Percentiles rank a stretch among this genome's conserved stretches.
These are phyloP conservation scores for Ziziphus jujuba DNA, from an alignment of 306 rosid genomes.

Conservation along the genomic window DNA sequence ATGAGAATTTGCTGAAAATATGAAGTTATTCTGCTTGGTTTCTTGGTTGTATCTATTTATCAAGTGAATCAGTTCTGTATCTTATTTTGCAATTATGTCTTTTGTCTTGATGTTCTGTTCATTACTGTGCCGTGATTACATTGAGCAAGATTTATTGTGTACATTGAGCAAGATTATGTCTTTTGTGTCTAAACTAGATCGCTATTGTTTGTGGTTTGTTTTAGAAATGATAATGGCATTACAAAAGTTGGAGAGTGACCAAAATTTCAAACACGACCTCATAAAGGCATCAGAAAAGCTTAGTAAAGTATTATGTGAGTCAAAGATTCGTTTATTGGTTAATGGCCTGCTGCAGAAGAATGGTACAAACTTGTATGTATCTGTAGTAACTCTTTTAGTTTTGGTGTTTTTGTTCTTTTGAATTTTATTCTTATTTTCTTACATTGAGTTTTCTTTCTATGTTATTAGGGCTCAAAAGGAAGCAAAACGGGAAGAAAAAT, in stretches of 20 bases:
- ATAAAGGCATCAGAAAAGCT: slow-evolving; percentile 61
- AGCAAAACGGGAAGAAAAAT: slow-evolving; percentile 61
- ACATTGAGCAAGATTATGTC: no score
- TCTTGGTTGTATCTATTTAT: no score
- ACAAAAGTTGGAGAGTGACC: slow-evolving; percentile 51
- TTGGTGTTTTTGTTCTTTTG: slow-evolving; percentile 18
- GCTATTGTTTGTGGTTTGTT: slow-evolving; percentile 16
- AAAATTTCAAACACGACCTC: slow-evolving; percentile 38
- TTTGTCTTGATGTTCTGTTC: neutral
- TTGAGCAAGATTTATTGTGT: no score
- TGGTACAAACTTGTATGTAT: slow-evolving; percentile 59
- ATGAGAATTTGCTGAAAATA: no score
- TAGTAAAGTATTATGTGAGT: slow-evolving; percentile 52
- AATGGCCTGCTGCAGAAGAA: slow-evolving; percentile 56
- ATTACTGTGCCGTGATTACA: neutral
- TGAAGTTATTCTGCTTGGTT: no score
- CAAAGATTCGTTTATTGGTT: slow-evolving; percentile 54
- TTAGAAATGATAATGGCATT: slow-evolving; percentile 59
- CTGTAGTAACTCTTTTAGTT: slow-evolving; percentile 5
- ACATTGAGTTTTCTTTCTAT: neutral
- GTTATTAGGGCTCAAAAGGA: slow-evolving; percentile 65
- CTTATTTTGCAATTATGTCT: no score
- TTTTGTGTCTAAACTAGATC: no score
- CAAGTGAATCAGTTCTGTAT: no score
- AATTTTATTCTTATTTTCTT: slow-evolving; percentile 3